Conservation (phyloP, 2,329 filamentous ascomycete genomes). For the Fusarium musae region DNA sequence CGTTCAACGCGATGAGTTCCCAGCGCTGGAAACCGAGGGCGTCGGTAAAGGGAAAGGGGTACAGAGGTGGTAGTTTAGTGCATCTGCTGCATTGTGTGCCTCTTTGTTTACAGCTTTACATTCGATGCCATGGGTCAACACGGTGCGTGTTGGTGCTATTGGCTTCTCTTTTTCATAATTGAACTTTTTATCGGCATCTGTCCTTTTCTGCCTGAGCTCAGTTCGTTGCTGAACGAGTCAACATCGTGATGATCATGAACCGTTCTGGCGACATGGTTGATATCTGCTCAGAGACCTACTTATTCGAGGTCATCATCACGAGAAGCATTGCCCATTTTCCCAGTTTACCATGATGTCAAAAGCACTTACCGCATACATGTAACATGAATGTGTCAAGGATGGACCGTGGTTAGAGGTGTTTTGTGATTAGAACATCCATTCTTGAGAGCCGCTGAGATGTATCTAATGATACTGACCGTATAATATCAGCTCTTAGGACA, state of each 20-base stretch:
- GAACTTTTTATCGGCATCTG: not conserved
- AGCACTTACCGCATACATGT: not conserved
- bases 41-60: slow-evolving; percentile 58
- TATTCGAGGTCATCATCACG: not conserved
- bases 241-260: not conserved
- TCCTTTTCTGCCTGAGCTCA: not conserved
- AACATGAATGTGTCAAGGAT: not conserved
- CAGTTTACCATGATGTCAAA: not conserved
- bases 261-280: not conserved
- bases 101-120: not conserved
- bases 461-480: not conserved
- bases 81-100: not conserved
- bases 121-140: not conserved
- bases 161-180: slow-evolving; percentile 11
- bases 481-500: not conserved
- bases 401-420: not conserved
- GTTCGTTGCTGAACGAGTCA: not conserved
- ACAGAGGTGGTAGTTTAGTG: slow-evolving; percentile 41
- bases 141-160: not conserved
- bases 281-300: not conserved
- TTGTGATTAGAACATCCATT: not conserved
- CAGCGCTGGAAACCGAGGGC: slow-evolving; percentile 52
- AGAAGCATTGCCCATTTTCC: not conserved
- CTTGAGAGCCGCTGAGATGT: not conserved
- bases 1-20: slow-evolving; percentile 52